Evolutionary conservation across 257 asterid species (phyloP), one percentile per base, ranked within the genome.

Genomic region (Perilla frutescens): DNA sequence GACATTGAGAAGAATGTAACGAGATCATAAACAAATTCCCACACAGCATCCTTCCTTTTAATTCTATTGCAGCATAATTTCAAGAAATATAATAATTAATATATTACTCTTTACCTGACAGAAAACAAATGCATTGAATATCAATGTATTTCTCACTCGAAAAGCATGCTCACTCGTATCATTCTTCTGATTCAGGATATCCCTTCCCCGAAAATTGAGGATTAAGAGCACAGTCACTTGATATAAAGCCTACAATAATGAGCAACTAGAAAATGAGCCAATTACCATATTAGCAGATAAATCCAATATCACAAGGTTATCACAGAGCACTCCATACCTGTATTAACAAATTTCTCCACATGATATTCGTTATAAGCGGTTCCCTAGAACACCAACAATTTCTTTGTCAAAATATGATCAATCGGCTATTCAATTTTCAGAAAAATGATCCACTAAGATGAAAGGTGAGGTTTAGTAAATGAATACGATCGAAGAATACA

Each of bases 271-370:
- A 62, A 71, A 48, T 70, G 58, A 61, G 44, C 44, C 6, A 32
- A 55, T 43, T 13, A 59, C 53, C 34, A 8, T 48, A 4, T n/a
- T 32, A 48, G 63, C n/a, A n/a, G 32, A 39, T 29, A 47, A 55
- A 59, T 39, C 51, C 57, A 66, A 50, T 57, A 2, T 44, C 4
- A 69, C 15, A 13, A n/a, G 14, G 14, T 40, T 67, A 6, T 4
- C 11, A 3, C 12, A 36, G 41, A 69, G 43, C 32, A 4, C n/a
- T 1, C 5, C 53, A 34, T 85, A 92, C 99, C 99, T 94, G 99
- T 74, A 94, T 79, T 56, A 91, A 43, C 83, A 91, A 76, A 83
- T 95, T 95, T 88, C 99, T 90, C 99, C 99, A 95, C 99, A 95
- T 92, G 77, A 92, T 87, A 81, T 95, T 95, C 44, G 99, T 92